phyloP scores from a whole-genome alignment of 495 filamentous ascomycete genomes.

The Penicillium parvum region DNA sequence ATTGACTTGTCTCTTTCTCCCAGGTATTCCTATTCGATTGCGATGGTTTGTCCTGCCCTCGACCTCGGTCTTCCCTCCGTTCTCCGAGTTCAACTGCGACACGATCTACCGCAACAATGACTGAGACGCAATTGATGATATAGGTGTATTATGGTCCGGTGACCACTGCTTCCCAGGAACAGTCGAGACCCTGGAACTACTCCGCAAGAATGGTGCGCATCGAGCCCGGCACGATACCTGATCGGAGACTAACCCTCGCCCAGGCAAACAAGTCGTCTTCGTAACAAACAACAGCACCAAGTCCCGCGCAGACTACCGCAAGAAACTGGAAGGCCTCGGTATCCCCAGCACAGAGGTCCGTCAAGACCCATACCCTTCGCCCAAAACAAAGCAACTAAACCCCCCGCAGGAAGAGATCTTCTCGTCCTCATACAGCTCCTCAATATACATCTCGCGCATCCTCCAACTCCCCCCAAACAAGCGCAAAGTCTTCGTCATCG shows the following conservation, averaged over 20 bases:
- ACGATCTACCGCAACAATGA: conserved; percentile 11
- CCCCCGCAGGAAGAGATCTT: conserved; percentile 79
- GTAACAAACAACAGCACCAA: conserved; percentile 99
- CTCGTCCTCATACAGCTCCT: conserved; percentile 87
- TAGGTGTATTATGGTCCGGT: conserved; percentile 95
- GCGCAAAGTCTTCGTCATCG: conserved; percentile 90
- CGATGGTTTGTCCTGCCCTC: conserved; percentile 63
- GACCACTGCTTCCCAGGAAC: conserved; percentile 81
- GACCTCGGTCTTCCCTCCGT: conserved; percentile 11
- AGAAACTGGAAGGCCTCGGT: conserved; percentile 78
- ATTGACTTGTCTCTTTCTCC: conserved; percentile 1
- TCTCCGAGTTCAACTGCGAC: not conserved
- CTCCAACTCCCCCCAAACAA: conserved; percentile 68
- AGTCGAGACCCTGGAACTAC: conserved; percentile 73
- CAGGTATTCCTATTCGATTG: conserved; percentile 95
- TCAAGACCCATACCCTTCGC: not conserved
- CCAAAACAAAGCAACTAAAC: conserved; percentile 4
- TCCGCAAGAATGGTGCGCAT: conserved; percentile 68
- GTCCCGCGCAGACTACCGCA: conserved; percentile 84
- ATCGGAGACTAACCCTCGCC: not conserved
- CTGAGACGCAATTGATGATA: conserved; percentile 24
- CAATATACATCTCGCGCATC: conserved; percentile 94
- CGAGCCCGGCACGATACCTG: conserved; percentile 1
- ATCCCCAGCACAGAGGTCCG: conserved; percentile 67
- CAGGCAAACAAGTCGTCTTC: conserved; percentile 90